phyloP scores from a whole-genome alignment of 257 asterid species.

The Jacaranda copaia region DNA sequence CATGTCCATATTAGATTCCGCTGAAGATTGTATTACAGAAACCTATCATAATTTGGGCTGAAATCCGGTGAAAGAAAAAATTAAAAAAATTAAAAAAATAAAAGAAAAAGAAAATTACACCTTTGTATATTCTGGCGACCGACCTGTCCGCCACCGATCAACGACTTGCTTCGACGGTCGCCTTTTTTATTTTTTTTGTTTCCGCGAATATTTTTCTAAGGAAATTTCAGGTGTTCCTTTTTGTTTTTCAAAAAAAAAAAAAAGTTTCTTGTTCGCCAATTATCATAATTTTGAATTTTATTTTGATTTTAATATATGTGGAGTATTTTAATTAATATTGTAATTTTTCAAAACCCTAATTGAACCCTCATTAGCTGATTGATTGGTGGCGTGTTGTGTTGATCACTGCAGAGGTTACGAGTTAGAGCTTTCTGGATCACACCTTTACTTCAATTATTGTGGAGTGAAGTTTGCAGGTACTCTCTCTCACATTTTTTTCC shows the following conservation, averaged over 20 bases:
- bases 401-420: constrained; percentile 54
- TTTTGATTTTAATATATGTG: constrained; percentile 32
- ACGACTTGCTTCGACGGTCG: constrained; percentile 47
- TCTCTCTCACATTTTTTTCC: constrained; percentile 18
- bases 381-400: constrained; percentile 42
- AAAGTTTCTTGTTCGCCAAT: not conserved
- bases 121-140: constrained; percentile 56
- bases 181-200: not conserved
- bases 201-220: constrained; percentile 6
- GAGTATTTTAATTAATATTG: constrained; percentile 22
- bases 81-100: too few species aligned
- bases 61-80: constrained; percentile 39
- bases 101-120: constrained; percentile 19
- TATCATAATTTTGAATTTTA: constrained; percentile 19
- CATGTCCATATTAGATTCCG: too few species aligned
- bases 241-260: not conserved
- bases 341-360: constrained; percentile 69
- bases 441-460: constrained; percentile 42
- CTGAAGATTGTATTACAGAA: too few species aligned
- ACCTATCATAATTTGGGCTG: constrained; percentile 29
- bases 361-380: constrained; percentile 59
- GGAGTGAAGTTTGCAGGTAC: constrained; percentile 46
- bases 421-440: constrained; percentile 64
- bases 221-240: constrained; percentile 38
- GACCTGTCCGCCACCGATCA: constrained; percentile 54